Base-by-base conservation (phyloP, 495 filamentous ascomycete genomes). In the Apodospora peruviana region DNA sequence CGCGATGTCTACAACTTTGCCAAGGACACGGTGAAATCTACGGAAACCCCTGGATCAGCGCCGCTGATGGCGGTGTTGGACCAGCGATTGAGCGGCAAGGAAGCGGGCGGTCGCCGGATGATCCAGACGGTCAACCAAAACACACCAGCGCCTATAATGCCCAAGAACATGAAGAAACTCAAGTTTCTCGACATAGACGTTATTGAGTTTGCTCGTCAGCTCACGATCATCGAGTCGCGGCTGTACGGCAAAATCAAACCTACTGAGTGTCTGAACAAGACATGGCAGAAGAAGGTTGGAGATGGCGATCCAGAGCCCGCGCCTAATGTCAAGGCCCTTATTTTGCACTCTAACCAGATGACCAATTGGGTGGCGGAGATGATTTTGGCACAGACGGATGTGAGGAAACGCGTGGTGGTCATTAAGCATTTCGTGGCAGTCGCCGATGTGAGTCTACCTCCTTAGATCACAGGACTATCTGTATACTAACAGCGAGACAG, bases 361-460 rank as follows among this genome's bases (percentile, higher is more conserved):
- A 97, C 93, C 17, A 98, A 97, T 66, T 97, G 94, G 94, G 93
- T 98, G 45, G 93, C 93, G n/a, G 91, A 98, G 65, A 97, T 97
- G 93, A 97, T 98, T 56, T 73, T 98, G 58, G 89, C 82, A 2
- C 94, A 98, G 64, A 75, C 79, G 25, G 93, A 97, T 64, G 88
- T 95, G 42, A 93, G 91, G 73, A 95, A 95, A 67, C 80, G 93
- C 51, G 93, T 97, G 22, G 84, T 94, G 17, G 94, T 98, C 34
- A 96, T 98, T 68, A 97, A 97, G 64, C 94, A 97, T 68, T 98
- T 97, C 69, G 89, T 98, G 27, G 82, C 84, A 39, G 88, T 98
- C 25, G 93, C 93, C 53, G 94, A 98, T 75, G 90, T 94, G 73
- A 72, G 80, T 74, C 27, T 18, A 8, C 14, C 35, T 45, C 38